These are phyloP conservation scores for Hansenula lynferdii DNA, from an alignment of 1,139 yeast genomes.

Conservation along the genomic window DNA sequence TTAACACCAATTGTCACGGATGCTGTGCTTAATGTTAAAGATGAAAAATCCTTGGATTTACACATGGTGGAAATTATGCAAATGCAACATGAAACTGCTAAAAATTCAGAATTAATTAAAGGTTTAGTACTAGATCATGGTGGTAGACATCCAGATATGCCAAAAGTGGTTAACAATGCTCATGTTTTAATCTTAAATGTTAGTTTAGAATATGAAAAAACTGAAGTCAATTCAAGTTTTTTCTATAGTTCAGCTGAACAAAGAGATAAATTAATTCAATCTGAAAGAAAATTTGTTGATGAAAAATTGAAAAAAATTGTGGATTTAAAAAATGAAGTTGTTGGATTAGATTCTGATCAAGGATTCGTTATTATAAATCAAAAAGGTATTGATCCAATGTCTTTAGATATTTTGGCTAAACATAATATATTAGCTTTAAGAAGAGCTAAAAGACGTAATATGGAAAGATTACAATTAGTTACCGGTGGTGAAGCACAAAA, in stretches of 20 bases:
- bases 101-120: slow-evolving; percentile 75
- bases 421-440: slow-evolving; percentile 91
- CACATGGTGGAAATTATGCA: slow-evolving; percentile 99
- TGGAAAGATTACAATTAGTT: slow-evolving; percentile 95
- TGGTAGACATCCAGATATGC: slow-evolving; percentile 99
- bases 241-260: slow-evolving; percentile 95
- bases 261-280: slow-evolving; percentile 89
- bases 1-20: slow-evolving; percentile 95
- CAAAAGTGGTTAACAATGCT: slow-evolving; percentile 79
- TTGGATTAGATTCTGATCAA: slow-evolving; percentile 66
- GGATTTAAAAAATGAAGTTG: slow-evolving; percentile 88
- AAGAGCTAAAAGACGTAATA: slow-evolving; percentile 97
- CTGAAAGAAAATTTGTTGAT: slow-evolving; percentile 93
- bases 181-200: slow-evolving; percentile 85
- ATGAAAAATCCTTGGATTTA: slow-evolving; percentile 61
- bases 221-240: slow-evolving; percentile 96
- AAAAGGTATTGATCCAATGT: slow-evolving; percentile 99
- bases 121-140: slow-evolving; percentile 98
- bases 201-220: slow-evolving; percentile 93
- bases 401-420: slow-evolving; percentile 89
- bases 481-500: slow-evolving; percentile 99
- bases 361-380: slow-evolving; percentile 96
- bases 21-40: slow-evolving; percentile 78
- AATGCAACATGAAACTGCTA: slow-evolving; percentile 90
- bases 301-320: slow-evolving; percentile 88